These are phyloP conservation scores for Penicillium nucicola DNA, from an alignment of 495 filamentous ascomycete species.

Conservation along the genomic window DNA sequence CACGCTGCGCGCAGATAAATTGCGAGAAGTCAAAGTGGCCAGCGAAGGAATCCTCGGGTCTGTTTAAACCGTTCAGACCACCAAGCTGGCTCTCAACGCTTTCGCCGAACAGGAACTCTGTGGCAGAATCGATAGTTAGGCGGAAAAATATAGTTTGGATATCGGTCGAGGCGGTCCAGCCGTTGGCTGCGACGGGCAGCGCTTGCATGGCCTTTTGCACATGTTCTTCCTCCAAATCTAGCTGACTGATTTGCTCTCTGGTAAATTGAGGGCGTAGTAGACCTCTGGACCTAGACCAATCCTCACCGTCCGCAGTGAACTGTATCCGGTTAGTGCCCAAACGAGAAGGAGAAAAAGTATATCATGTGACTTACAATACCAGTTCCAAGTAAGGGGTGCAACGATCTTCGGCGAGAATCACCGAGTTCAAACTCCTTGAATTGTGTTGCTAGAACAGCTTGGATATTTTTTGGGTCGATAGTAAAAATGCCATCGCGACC, in stretches of 20 bases:
- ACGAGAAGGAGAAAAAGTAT: not conserved
- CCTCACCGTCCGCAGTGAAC: slow-evolving; percentile 49
- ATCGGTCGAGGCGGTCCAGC: slow-evolving; percentile 48
- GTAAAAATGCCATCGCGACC: slow-evolving; percentile 37
- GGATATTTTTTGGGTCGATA: slow-evolving; percentile 52
- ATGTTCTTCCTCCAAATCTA: slow-evolving; percentile 51
- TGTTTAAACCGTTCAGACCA: slow-evolving; percentile 21
- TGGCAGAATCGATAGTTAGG: slow-evolving; percentile 64
- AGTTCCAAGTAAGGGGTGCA: slow-evolving; percentile 41
- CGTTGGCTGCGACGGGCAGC: slow-evolving; percentile 29
- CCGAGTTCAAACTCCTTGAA: slow-evolving; percentile 52
- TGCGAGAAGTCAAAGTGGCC: slow-evolving; percentile 41
- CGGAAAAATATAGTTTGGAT: slow-evolving; percentile 61
- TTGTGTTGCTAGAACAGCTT: slow-evolving; percentile 52
- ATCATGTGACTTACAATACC: slow-evolving; percentile 40
- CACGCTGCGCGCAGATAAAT: slow-evolving; percentile 31
- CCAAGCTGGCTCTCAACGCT: slow-evolving; percentile 43
- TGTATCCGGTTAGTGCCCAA: slow-evolving; percentile 12
- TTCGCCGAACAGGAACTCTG: slow-evolving; percentile 66
- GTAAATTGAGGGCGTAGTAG: slow-evolving; percentile 56
- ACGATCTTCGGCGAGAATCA: slow-evolving; percentile 23
- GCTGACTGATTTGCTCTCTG: slow-evolving; percentile 48
- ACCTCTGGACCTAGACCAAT: slow-evolving; percentile 51
- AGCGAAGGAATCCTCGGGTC: slow-evolving; percentile 33
- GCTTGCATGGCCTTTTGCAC: slow-evolving; percentile 43